phyloP scores from a whole-genome alignment of 257 asterid species.

The Prunella vulgaris region DNA sequence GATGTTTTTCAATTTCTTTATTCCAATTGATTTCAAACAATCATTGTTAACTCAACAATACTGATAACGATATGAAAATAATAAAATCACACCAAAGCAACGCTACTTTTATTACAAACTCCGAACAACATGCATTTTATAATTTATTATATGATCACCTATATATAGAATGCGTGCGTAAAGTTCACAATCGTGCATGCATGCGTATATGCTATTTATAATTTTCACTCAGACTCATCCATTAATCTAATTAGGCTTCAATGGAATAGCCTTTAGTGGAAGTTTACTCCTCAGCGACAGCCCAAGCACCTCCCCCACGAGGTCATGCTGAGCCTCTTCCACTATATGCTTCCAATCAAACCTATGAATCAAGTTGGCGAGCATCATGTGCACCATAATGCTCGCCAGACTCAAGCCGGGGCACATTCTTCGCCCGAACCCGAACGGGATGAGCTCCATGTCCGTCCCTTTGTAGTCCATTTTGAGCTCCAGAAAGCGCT shows the following conservation, averaged over 20 bases:
- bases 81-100: too few species aligned
- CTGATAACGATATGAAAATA: too few species aligned
- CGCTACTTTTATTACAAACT: too few species aligned
- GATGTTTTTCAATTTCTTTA: too few species aligned
- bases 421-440: constrained; percentile 34
- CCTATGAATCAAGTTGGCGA: constrained; percentile 26
- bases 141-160: too few species aligned
- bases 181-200: too few species aligned
- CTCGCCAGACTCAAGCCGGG: constrained; percentile 26
- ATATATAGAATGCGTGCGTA: too few species aligned
- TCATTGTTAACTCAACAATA: too few species aligned
- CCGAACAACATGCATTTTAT: too few species aligned
- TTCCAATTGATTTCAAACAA: too few species aligned
- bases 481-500: background rate
- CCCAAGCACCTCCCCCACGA: background rate
- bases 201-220: too few species aligned
- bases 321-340: background rate
- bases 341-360: constrained; percentile 30
- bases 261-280: background rate
- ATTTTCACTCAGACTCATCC: too few species aligned
- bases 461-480: constrained; percentile 23
- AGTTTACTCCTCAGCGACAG: background rate
- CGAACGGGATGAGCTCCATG: constrained; percentile 31
- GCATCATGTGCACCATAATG: constrained; percentile 22
- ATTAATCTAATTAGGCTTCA: background rate